Percentiles rank a stretch among this genome's conserved stretches.
Evolutionary conservation across 306 rosid species (phyloP).

Genomic region (Ammopiptanthus mongolicus): DNA sequence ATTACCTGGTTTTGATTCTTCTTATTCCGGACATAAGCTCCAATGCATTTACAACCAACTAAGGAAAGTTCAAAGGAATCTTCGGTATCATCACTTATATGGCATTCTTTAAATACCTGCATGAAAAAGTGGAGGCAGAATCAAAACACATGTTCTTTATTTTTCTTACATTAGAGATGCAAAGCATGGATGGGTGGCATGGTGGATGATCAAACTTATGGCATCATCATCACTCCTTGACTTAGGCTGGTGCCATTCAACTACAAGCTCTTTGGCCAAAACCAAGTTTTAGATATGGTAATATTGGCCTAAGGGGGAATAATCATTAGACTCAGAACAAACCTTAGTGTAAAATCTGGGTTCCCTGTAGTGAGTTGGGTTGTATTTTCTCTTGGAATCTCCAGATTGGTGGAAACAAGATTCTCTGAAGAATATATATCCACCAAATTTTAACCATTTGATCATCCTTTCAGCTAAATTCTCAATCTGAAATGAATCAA

Average conservation of each 20-base stretch:
- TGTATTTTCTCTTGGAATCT: slow-evolving; percentile 80
- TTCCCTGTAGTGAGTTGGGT: slow-evolving; percentile 95
- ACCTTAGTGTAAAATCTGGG: slow-evolving; percentile 95
- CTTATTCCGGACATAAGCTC: slow-evolving; percentile 90
- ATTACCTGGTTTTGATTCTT: slow-evolving; percentile 95
- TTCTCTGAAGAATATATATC: slow-evolving; percentile 82
- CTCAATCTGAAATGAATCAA: slow-evolving; percentile 50
- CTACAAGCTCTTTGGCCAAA: background rate
- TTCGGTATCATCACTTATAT: slow-evolving; percentile 46
- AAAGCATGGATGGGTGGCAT: too few relatives aligned
- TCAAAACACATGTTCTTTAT: background rate
- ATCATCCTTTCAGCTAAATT: slow-evolving; percentile 68
- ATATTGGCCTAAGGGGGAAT: background rate
- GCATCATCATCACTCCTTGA: too few relatives aligned
- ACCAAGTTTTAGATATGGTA: background rate
- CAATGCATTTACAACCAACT: slow-evolving; percentile 87
- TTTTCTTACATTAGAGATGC: too few relatives aligned
- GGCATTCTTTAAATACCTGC: slow-evolving; percentile 74
- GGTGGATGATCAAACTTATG: too few relatives aligned
- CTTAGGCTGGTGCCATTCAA: too few relatives aligned
- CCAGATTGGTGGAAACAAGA: slow-evolving; percentile 98
- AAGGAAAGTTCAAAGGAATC: slow-evolving; percentile 78
- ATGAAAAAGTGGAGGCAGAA: background rate
- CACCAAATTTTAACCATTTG: slow-evolving; percentile 88
- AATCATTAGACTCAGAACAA: background rate